Conservation (phyloP, 257 asterid genomes). For the Solanum infundibuliforme region DNA sequence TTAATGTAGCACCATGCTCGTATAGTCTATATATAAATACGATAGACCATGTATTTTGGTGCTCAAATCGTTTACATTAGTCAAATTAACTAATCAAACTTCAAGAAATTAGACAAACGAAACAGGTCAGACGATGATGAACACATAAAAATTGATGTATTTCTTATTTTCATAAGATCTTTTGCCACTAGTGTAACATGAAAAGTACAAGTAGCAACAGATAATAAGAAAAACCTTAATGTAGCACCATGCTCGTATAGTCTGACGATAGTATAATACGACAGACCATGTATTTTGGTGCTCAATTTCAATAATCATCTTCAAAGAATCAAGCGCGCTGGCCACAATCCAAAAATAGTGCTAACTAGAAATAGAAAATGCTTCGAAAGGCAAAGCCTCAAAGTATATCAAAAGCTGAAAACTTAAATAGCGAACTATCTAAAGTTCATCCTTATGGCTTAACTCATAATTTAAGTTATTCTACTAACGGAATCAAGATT, state of each 20-base stretch:
- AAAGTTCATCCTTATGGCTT: not conserved
- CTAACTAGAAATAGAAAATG: too few relatives aligned
- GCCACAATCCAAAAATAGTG: not conserved
- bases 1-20: conserved; percentile 48
- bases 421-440: not conserved
- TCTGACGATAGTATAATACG: conserved; percentile 3
- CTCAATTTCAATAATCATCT: not conserved
- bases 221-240: conserved; percentile 9
- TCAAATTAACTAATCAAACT: not conserved
- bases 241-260: conserved; percentile 52
- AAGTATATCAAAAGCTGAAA: not conserved
- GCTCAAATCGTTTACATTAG: not conserved
- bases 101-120: not conserved
- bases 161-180: not conserved
- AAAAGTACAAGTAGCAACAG: conserved; percentile 8
- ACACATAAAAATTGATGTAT: not conserved
- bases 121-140: not conserved
- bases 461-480: not conserved
- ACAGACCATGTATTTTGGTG: conserved; percentile 46
- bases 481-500: accelerated
- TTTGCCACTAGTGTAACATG: not conserved
- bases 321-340: not conserved
- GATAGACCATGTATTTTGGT: conserved; percentile 38
- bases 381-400: not conserved
- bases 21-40: conserved; percentile 6